A percentile compares a stretch with the other conserved stretches of the same genome.
Conservation (phyloP, 352 stramenopile genomes). For the Aphanomyces stellatus region DNA sequence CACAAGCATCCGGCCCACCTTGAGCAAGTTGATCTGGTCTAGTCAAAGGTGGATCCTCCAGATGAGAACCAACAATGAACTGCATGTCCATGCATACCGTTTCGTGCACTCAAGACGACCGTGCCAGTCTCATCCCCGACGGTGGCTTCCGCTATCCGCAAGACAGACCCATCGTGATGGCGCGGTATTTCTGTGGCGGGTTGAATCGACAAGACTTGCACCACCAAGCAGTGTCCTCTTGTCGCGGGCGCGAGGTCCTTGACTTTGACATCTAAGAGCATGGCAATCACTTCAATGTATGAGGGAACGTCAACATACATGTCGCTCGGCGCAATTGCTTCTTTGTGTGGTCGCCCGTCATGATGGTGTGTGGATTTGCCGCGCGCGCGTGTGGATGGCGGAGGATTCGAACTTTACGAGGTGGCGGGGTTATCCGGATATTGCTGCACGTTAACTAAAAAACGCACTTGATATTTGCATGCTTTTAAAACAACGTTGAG, state of each 20-base stretch:
- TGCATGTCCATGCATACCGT: constrained; percentile 33
- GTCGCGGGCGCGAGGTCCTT: constrained; percentile 60
- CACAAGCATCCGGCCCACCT: constrained; percentile 47
- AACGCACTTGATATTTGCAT: too few relatives aligned
- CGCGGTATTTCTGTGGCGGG: constrained; percentile 54
- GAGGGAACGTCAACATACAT: constrained; percentile 8
- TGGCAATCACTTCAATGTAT: not conserved
- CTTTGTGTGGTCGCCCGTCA: not conserved
- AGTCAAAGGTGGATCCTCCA: not conserved
- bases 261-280: constrained; percentile 61
- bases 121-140: constrained; percentile 76
- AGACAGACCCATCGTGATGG: constrained; percentile 51
- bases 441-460: too few relatives aligned
- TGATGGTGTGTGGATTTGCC: not conserved
- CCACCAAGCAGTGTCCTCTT: constrained; percentile 73
- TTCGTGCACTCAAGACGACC: constrained; percentile 70
- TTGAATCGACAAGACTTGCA: constrained; percentile 57
- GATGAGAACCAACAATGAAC: not conserved
- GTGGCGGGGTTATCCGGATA: not conserved
- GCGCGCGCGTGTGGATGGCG: constrained; percentile 1
- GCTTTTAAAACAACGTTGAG: too few relatives aligned
- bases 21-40: constrained; percentile 73
- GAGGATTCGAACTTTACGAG: not conserved
- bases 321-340: constrained; percentile 12
- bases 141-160: constrained; percentile 65